Percentiles rank a stretch among this genome's conserved stretches.
Evolutionary conservation across 257 asterid species (phyloP).

Genomic region (Forsythia viridissima): DNA sequence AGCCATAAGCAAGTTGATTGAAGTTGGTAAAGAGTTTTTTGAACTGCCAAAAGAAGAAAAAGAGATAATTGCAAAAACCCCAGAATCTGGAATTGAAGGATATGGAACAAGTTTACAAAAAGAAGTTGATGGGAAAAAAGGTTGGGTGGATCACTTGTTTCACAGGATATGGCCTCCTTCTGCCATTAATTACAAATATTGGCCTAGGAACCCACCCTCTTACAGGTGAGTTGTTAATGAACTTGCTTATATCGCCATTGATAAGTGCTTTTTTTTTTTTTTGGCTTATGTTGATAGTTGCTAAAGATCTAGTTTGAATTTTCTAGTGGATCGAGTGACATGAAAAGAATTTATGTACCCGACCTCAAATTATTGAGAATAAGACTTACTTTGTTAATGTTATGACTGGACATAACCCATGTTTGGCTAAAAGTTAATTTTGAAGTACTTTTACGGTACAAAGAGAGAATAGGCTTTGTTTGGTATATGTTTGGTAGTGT

Average conservation of each 20-base stretch:
- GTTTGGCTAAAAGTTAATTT: too few species aligned
- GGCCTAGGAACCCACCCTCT: conserved; percentile 76
- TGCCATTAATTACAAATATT: conserved; percentile 47
- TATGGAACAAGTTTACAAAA: conserved; percentile 66
- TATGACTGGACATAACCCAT: too few species aligned
- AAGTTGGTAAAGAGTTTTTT: conserved; percentile 54
- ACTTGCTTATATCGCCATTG: too few species aligned
- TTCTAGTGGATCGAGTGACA: too few species aligned
- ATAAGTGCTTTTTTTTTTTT: too few species aligned
- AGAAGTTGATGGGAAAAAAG: conserved; percentile 60
- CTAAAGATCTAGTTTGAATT: background rate
- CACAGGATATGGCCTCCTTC: conserved; percentile 72
- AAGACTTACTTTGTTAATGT: background rate
- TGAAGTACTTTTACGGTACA: too few species aligned
- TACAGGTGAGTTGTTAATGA: conserved; percentile 45
- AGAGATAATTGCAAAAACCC: conserved; percentile 47
- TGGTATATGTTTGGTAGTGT: too few species aligned
- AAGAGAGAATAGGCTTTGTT: too few species aligned
- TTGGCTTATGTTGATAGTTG: background rate
- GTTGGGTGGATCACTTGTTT: conserved; percentile 95
- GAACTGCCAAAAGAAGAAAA: conserved; percentile 52
- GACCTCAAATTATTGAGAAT: background rate
- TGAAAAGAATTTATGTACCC: background rate
- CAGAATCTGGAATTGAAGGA: conserved; percentile 56
- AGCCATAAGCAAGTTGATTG: conserved; percentile 38